Conservation (phyloP, 2,329 filamentous ascomycete genomes). For the Cladosporium oxysporum region DNA sequence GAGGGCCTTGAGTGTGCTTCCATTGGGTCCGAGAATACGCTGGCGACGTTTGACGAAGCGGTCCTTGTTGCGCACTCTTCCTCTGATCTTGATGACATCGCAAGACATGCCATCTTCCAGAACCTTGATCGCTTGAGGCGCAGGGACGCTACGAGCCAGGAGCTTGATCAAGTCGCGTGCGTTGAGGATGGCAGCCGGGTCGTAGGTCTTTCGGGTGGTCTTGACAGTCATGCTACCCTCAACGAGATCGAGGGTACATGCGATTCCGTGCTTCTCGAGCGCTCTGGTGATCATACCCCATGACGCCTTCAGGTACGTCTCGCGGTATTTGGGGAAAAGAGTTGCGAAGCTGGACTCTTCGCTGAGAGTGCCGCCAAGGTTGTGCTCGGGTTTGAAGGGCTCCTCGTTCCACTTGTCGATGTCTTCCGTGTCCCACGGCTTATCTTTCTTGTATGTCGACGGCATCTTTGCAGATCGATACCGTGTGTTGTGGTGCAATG, state of each 20-base stretch:
- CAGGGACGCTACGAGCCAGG: slow-evolving; percentile 85
- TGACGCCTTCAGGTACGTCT: slow-evolving; percentile 86
- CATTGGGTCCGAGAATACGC: slow-evolving; percentile 86
- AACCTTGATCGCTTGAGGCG: slow-evolving; percentile 90
- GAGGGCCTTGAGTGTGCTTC: slow-evolving; percentile 89
- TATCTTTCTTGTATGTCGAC: slow-evolving; percentile 84
- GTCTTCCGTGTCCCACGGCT: slow-evolving; percentile 94
- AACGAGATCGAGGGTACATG: slow-evolving; percentile 88
- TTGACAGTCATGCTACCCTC: slow-evolving; percentile 97
- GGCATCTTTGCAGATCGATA: slow-evolving; percentile 62
- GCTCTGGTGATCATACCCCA: slow-evolving; percentile 90
- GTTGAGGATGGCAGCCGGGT: slow-evolving; percentile 90
- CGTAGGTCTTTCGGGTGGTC: slow-evolving; percentile 87
- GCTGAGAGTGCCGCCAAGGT: slow-evolving; percentile 78
- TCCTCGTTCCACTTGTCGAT: slow-evolving; percentile 97
- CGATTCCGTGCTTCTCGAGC: slow-evolving; percentile 84
- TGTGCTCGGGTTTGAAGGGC: slow-evolving; percentile 81
- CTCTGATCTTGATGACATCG: slow-evolving; percentile 95
- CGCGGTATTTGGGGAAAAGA: slow-evolving; percentile 94
- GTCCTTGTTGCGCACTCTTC: slow-evolving; percentile 88
- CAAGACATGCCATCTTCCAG: slow-evolving; percentile 88
- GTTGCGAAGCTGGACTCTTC: slow-evolving; percentile 88
- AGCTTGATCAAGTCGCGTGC: slow-evolving; percentile 93
- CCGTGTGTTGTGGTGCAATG: slow-evolving; percentile 8
- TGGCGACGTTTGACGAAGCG: slow-evolving; percentile 94